These are phyloP conservation scores for Teunomyces stri DNA, from an alignment of 805 yeast genomes.

Conservation along the genomic window DNA sequence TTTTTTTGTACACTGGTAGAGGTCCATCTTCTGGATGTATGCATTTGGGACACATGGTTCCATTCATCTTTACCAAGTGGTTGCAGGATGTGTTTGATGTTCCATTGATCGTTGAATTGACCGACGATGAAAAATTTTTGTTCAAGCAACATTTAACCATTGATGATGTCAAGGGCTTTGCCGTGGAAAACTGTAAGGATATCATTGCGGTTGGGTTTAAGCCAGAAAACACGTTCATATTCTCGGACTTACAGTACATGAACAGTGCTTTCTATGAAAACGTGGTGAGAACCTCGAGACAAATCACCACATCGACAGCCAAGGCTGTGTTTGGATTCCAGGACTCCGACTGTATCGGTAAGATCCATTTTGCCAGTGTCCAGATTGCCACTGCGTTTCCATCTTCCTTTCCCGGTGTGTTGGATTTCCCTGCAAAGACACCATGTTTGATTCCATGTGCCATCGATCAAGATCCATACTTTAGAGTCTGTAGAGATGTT, in stretches of 20 bases:
- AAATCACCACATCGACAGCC: constrained; percentile 95
- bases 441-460: constrained; percentile 99
- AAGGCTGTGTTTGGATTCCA: constrained; percentile 95
- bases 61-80: constrained; percentile 96
- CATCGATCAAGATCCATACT: constrained; percentile 98
- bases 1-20: constrained; percentile 94
- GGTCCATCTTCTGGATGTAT: constrained; percentile 94
- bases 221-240: constrained; percentile 91
- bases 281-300: constrained; percentile 88
- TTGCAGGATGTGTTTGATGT: constrained; percentile 96
- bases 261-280: constrained; percentile 92
- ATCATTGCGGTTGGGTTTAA: constrained; percentile 93
- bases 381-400: constrained; percentile 97
- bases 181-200: constrained; percentile 84
- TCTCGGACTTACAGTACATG: constrained; percentile 91
- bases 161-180: constrained; percentile 79
- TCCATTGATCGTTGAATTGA: constrained; percentile 88
- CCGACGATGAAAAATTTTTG: constrained; percentile 95
- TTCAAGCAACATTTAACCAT: constrained; percentile 89
- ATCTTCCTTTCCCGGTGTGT: constrained; percentile 89
- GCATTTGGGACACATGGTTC: constrained; percentile 97
- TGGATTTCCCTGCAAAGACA: constrained; percentile 82
- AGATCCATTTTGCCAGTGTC: constrained; percentile 89
- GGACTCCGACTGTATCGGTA: constrained; percentile 94
- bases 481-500: constrained; percentile 95